These are phyloP conservation scores for Mycosphaerella sp. DNA, from an alignment of 2,329 filamentous ascomycete genomes.

Conservation along the genomic window DNA sequence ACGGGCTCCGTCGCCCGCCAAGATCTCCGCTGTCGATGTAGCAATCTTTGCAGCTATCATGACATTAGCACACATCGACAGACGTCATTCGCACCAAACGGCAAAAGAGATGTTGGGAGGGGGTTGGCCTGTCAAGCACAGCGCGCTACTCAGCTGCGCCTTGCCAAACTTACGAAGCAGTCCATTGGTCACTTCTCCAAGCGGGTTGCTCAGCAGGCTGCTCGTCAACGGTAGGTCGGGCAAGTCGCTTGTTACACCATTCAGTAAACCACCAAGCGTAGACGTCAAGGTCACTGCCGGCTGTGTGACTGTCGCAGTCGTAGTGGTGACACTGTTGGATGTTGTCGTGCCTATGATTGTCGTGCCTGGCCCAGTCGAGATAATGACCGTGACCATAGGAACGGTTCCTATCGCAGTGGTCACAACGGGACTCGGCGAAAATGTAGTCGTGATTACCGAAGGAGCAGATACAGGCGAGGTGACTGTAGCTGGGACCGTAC, in stretches of 20 bases:
- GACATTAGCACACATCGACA: background rate
- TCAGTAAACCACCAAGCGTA: background rate
- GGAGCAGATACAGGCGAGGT: background rate
- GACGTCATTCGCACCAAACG: background rate
- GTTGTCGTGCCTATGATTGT: conserved; percentile 1
- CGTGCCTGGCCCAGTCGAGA: background rate
- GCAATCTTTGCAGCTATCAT: background rate
- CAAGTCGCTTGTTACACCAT: background rate
- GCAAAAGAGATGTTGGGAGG: background rate
- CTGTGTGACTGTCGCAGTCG: conserved; percentile 8
- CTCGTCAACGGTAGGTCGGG: background rate
- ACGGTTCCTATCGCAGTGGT: conserved; percentile 3
- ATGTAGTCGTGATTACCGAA: conserved; percentile 2
- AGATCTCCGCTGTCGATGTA: background rate
- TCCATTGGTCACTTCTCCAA: conserved; percentile 1
- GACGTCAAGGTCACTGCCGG: background rate
- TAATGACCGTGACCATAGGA: background rate
- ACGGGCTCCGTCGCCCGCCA: background rate
- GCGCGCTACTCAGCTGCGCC: background rate
- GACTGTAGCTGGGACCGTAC: background rate
- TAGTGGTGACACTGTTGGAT: background rate
- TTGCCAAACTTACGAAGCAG: conserved; percentile 2
- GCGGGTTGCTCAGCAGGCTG: background rate
- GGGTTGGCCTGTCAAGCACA: background rate
- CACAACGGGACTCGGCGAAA: conserved; percentile 5